Conservation (phyloP, 2,329 filamentous ascomycete species). For the Talaromyces pinophilus region DNA sequence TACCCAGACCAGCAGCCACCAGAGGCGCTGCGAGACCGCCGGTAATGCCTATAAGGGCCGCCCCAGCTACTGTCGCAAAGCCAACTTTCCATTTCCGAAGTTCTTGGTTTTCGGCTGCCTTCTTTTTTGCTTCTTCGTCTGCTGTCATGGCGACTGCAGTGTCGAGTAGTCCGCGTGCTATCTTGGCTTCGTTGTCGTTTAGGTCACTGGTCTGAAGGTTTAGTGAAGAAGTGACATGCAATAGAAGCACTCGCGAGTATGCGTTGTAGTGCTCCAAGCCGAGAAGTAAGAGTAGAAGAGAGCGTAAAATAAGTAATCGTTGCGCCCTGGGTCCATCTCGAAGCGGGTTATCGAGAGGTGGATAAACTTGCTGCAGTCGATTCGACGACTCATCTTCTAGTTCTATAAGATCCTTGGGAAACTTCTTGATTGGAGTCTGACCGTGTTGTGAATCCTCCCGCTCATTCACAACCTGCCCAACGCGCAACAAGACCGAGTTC, state of each 20-base stretch:
- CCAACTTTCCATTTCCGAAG: slow-evolving; percentile 77
- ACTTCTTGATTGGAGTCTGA: slow-evolving; percentile 28
- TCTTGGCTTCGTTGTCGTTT: slow-evolving; percentile 70
- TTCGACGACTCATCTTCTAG: slow-evolving; percentile 32
- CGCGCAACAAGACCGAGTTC: slow-evolving; percentile 65
- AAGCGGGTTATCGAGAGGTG: slow-evolving; percentile 62
- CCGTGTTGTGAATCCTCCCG: slow-evolving; percentile 45
- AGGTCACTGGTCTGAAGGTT: slow-evolving; percentile 66
- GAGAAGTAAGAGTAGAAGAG: slow-evolving; percentile 69
- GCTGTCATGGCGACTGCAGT: slow-evolving; percentile 76
- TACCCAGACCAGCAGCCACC: slow-evolving; percentile 75
- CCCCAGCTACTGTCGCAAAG: slow-evolving; percentile 82
- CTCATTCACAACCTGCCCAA: slow-evolving; percentile 67
- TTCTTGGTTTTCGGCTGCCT: slow-evolving; percentile 66
- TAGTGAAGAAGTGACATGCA: slow-evolving; percentile 70
- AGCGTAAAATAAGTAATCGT: slow-evolving; percentile 68
- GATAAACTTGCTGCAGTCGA: slow-evolving; percentile 50
- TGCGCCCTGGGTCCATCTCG: slow-evolving; percentile 41
- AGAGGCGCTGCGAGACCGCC: slow-evolving; percentile 77
- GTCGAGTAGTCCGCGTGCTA: slow-evolving; percentile 72
- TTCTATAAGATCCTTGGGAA: slow-evolving; percentile 28
- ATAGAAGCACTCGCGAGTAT: slow-evolving; percentile 70
- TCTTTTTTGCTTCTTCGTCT: slow-evolving; percentile 73
- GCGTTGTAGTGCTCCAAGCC: slow-evolving; percentile 76
- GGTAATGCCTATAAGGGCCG: slow-evolving; percentile 80